phyloP scores from a whole-genome alignment of 163 green algal species.

The Chlamydomonas reinhardtii region DNA sequence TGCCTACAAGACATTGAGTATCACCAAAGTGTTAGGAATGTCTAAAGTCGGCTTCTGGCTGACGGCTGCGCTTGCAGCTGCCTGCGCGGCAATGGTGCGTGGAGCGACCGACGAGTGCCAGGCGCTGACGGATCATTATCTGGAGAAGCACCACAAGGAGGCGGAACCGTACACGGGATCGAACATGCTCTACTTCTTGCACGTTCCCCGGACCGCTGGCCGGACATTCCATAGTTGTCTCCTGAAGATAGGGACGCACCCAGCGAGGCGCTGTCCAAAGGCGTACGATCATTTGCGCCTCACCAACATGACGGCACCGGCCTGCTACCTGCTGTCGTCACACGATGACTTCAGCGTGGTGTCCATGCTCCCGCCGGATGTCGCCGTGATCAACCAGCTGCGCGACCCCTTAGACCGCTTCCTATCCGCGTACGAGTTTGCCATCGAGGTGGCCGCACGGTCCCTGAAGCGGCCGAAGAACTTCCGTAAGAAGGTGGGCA shows the following conservation, averaged over 20 bases:
- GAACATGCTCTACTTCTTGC: constrained; percentile 87
- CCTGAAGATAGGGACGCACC: constrained; percentile 78
- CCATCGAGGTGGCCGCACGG: constrained; percentile 78
- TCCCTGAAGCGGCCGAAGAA: constrained; percentile 47
- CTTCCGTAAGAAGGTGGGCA: constrained; percentile 65
- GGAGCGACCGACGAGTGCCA: constrained; percentile 3
- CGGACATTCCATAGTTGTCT: constrained; percentile 93
- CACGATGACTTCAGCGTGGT: constrained; percentile 96
- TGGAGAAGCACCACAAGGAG: constrained; percentile 55
- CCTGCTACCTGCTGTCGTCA: constrained; percentile 87
- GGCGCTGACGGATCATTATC: constrained; percentile 41
- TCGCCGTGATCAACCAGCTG: constrained; percentile 88
- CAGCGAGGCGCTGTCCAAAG: constrained; percentile 72
- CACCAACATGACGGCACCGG: constrained; percentile 66
- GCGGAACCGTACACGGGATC: constrained; percentile 45
- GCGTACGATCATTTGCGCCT: constrained; percentile 91
- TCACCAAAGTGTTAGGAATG: too few species aligned
- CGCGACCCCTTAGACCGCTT: constrained; percentile 91
- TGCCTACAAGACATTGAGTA: too few species aligned
- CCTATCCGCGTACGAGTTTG: constrained; percentile 96
- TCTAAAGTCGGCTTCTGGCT: too few species aligned
- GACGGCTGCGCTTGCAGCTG: too few species aligned
- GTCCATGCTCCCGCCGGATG: constrained; percentile 70
- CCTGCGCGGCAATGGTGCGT: too few species aligned
- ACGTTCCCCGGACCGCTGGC: constrained; percentile 94